Conservation (phyloP, 805 yeast species). For the Cyberlindnera saturnus region DNA sequence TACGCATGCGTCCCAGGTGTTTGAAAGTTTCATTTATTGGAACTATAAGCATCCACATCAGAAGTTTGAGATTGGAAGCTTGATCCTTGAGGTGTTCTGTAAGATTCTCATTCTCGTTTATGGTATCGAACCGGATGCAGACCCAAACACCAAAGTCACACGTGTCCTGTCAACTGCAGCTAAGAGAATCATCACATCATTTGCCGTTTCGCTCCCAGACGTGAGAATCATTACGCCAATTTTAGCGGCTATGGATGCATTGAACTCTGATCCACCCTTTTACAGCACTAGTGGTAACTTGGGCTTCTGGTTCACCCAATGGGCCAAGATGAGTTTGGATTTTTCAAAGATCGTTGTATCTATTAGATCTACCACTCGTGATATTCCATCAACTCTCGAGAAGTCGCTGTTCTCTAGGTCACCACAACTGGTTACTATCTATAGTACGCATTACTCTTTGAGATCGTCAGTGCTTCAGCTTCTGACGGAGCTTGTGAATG, state of each 20-base stretch:
- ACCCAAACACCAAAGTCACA: conserved; percentile 37
- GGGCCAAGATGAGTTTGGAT: conserved; percentile 45
- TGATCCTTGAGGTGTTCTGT: conserved; percentile 47
- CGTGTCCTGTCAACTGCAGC: conserved; percentile 47
- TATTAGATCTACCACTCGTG: conserved; percentile 44
- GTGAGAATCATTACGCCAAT: conserved; percentile 52
- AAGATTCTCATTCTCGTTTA: conserved; percentile 48
- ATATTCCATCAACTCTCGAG: conserved; percentile 62
- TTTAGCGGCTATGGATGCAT: conserved; percentile 40
- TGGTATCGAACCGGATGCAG: conserved; percentile 40
- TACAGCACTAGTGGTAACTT: conserved; percentile 37
- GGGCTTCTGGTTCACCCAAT: conserved; percentile 42
- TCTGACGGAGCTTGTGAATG: conserved; percentile 50
- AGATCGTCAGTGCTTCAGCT: conserved; percentile 49
- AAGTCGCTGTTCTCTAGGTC: conserved; percentile 47
- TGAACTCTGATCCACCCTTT: conserved; percentile 31
- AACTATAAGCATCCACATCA: conserved; percentile 51
- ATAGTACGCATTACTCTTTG: conserved; percentile 41
- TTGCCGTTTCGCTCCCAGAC: conserved; percentile 47
- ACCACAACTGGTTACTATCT: conserved; percentile 52
- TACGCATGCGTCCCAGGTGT: conserved; percentile 55
- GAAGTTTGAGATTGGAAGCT: conserved; percentile 53
- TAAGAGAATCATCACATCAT: conserved; percentile 43
- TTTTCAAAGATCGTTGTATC: conserved; percentile 53
- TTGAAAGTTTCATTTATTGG: conserved; percentile 72